Evolutionary conservation across 441 rosid genomes (phyloP).

Genomic region (California macrophylla): DNA sequence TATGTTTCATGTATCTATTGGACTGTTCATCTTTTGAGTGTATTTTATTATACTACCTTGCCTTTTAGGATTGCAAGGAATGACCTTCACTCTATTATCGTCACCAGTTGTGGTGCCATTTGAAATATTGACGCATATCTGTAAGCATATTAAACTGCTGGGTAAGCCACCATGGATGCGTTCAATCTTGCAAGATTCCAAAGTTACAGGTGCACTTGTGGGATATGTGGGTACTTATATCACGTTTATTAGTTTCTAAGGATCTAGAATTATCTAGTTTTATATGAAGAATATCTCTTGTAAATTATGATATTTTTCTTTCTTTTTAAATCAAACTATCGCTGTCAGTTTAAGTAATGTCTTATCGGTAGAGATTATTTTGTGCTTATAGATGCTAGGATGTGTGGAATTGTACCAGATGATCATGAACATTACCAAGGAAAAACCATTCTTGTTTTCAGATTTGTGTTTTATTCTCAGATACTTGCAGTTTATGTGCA

Average conservation of each 20-base stretch:
- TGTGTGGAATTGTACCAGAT: not conserved
- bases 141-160: conserved; percentile 6
- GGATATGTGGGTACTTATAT: not conserved
- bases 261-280: not conserved
- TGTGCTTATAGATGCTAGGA: not conserved
- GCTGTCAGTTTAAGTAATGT: not conserved
- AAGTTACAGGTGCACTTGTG: not conserved
- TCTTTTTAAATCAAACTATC: not conserved
- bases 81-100: not conserved
- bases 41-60: not conserved
- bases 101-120: not conserved
- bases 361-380: not conserved
- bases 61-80: not conserved
- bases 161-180: not conserved
- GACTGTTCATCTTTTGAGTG: not conserved
- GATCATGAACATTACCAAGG: not conserved
- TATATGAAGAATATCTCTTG: not conserved
- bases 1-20: not conserved
- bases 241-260: not conserved
- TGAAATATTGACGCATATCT: not conserved
- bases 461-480: not conserved
- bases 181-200: not conserved
- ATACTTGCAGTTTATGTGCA: not conserved
- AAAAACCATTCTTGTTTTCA: not conserved
- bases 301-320: not conserved